Evolutionary conservation across 441 rosid genomes (phyloP).

Genomic region (Populus hybrid): DNA sequence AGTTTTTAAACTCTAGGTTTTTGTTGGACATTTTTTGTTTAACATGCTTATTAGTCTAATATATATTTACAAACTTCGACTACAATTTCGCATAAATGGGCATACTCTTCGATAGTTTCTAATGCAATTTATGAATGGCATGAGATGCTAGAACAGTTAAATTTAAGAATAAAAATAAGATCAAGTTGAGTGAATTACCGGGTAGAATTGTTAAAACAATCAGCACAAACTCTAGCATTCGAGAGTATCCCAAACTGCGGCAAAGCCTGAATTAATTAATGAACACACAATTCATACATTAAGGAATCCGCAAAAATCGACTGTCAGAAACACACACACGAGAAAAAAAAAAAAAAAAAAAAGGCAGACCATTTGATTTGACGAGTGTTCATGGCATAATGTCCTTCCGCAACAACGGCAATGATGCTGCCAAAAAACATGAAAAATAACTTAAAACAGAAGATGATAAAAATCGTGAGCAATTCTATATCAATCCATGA

Average conservation of each 20-base stretch:
- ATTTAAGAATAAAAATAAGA: neutral
- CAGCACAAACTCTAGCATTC: slow-evolving; percentile 63
- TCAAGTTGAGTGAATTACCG: slow-evolving; percentile 30
- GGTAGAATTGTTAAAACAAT: slow-evolving; percentile 53
- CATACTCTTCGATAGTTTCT: too few relatives aligned
- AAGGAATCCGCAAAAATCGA: too few relatives aligned
- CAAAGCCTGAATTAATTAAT: slow-evolving; percentile 37
- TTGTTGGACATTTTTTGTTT: too few relatives aligned
- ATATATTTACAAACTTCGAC: too few relatives aligned
- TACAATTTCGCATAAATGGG: too few relatives aligned
- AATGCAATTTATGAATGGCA: too few relatives aligned
- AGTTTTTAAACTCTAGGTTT: too few relatives aligned
- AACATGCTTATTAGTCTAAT: too few relatives aligned
- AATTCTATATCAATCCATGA: neutral
- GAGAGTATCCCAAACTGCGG: slow-evolving; percentile 60
- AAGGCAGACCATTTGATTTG: slow-evolving; percentile 59
- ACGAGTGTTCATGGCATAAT: slow-evolving; percentile 68
- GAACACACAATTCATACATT: too few relatives aligned
- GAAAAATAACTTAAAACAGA: neutral
- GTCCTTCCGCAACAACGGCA: slow-evolving; percentile 75
- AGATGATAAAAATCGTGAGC: neutral
- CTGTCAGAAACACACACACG: too few relatives aligned
- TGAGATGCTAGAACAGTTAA: neutral
- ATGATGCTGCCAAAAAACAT: slow-evolving; percentile 30
- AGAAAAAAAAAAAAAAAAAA: neutral